Evolutionary conservation across 495 filamentous ascomycete genomes (phyloP), one percentile per base, ranked within the genome.

Genomic region (Cercophora samala): DNA sequence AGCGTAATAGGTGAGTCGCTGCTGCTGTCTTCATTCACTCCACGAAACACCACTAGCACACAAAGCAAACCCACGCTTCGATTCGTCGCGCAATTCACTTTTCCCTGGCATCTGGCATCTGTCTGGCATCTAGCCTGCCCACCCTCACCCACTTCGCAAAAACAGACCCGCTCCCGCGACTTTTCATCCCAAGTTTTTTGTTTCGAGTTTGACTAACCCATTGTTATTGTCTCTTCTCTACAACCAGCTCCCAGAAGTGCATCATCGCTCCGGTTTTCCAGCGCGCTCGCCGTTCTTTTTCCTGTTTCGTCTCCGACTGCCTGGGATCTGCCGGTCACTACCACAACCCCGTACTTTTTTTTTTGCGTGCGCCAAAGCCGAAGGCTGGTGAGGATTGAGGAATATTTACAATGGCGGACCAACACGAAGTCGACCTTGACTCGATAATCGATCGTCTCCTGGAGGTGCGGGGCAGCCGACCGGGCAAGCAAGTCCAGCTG

Each of bases 401-500:
- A 64, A 18, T 52, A 67, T 67, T 59, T 72, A 75, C 75, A 75
- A 99, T 99, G 95, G 93, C 96, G 82, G 96, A 98, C 82, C 87
- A 93, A 80, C 89, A 90, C 77, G 95, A 99, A 78, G 93, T 98
- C 79, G 96, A 99, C 83, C 86, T 99, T 82, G 96, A 99, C 78
- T 97, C 95, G 72, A 96, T 99, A 85, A 99, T 99, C 80, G 95
- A 99, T 79, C 87, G 95, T 81, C 87, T 99, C 78, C 83, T 99
- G 72, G 95, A 99, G 83, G 95, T 99, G 80, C 89, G 95, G 83
- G 95, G 95, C 73, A 98, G 94, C 85, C 87, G 95, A 76, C 95
- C 95, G 63, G 95, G 95, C 69, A 99, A 99, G 83, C 95, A 98
- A 81, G 96, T 99, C 53, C 95, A 99, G 80, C 87, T 99, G 68